Evolutionary conservation across 805 yeast genomes (phyloP).

Genomic region (Wickerhamomyces xylosicus): DNA sequence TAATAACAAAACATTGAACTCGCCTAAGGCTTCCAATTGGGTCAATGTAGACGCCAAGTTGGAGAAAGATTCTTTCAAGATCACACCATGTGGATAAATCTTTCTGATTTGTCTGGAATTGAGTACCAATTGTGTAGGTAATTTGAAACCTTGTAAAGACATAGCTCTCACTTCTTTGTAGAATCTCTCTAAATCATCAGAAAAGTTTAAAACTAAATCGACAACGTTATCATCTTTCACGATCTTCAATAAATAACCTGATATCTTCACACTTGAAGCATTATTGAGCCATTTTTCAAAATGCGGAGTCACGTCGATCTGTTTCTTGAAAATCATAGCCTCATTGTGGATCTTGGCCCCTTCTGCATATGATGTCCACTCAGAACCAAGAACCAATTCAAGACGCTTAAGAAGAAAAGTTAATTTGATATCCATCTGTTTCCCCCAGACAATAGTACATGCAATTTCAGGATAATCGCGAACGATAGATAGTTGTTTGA

Average conservation of each 20-base stretch:
- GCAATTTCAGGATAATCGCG: conserved; percentile 39
- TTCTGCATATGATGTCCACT: conserved; percentile 54
- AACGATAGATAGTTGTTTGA: conserved; percentile 26
- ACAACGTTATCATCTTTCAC: conserved; percentile 14
- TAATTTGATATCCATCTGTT: conserved; percentile 37
- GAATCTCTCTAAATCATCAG: conserved; percentile 28
- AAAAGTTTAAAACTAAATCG: conserved; percentile 40
- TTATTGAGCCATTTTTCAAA: conserved; percentile 40
- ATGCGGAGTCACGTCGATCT: conserved; percentile 31
- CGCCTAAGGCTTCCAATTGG: conserved; percentile 26
- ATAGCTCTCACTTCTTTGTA: conserved; percentile 47
- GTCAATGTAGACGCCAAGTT: conserved; percentile 25
- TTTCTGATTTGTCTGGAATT: conserved; percentile 39
- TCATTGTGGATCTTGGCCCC: conserved; percentile 55
- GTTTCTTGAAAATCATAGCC: conserved; percentile 32
- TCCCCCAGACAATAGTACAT: conserved; percentile 39
- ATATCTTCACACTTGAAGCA: conserved; percentile 14
- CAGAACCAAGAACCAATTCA: conserved; percentile 43
- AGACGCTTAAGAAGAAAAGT: conserved; percentile 31
- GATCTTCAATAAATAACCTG: conserved; percentile 31
- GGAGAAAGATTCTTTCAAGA: conserved; percentile 40
- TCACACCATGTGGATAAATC: conserved; percentile 47
- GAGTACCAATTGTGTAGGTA: conserved; percentile 43
- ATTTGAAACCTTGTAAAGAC: conserved; percentile 35
- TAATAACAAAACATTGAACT: conserved; percentile 31